A percentile compares a stretch with the other conserved stretches of the same genome.
Evolutionary conservation across 2,329 filamentous ascomycete genomes (phyloP).

Genomic region (Daldinia sp.): DNA sequence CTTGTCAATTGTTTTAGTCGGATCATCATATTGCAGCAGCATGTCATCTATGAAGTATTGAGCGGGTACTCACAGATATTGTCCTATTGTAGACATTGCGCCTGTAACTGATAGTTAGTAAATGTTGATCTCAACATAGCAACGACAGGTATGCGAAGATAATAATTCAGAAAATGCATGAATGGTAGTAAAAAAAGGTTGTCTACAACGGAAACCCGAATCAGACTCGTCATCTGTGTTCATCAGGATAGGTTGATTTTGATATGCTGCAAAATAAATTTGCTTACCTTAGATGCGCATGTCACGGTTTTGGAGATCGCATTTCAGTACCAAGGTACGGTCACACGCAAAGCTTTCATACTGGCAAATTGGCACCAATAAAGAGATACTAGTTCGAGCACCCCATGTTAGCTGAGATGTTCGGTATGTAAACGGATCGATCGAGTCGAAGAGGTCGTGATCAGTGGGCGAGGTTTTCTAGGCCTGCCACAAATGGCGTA

Average conservation of each 20-base stretch:
- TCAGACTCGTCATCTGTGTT: conserved; percentile 75
- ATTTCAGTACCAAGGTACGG: background rate
- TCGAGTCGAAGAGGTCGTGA: conserved; percentile 44
- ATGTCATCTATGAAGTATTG: conserved; percentile 25
- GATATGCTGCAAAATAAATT: conserved; percentile 29
- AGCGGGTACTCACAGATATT: conserved; percentile 27
- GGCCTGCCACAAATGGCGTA: conserved; percentile 96
- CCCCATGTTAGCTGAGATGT: conserved; percentile 25
- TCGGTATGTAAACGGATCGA: background rate
- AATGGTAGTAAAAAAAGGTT: conserved; percentile 69
- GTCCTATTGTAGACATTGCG: background rate
- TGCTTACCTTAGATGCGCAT: conserved; percentile 26
- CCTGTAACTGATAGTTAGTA: conserved; percentile 32
- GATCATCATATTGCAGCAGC: conserved; percentile 76
- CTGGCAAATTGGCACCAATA: background rate
- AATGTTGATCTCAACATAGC: background rate
- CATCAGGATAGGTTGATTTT: conserved; percentile 55
- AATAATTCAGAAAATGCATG: conserved; percentile 60
- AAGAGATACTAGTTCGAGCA: conserved; percentile 3
- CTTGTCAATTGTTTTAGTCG: conserved; percentile 88
- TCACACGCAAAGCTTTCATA: background rate
- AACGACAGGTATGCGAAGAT: conserved; percentile 18
- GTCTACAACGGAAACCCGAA: conserved; percentile 72
- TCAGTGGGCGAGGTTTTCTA: conserved; percentile 99
- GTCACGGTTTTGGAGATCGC: background rate